Evolutionary conservation across 257 asterid species (phyloP).

Genomic region (Jacaranda mimosifolia): DNA sequence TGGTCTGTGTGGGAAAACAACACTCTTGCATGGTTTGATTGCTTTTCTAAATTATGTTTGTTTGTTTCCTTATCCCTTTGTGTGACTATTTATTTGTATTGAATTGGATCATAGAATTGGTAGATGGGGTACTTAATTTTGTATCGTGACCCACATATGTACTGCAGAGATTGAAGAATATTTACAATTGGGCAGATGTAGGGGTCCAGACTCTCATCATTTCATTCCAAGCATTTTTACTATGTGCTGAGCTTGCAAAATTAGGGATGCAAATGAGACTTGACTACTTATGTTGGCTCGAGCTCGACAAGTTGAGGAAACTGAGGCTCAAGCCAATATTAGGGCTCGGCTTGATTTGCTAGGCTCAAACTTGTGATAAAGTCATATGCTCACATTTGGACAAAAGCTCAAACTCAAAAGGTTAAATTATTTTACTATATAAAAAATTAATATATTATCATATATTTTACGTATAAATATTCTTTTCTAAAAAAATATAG

Average conservation of each 20-base stretch:
- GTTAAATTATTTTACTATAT: no score
- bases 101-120: conserved; percentile 19
- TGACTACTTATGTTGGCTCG: no score
- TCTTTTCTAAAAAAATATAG: no score
- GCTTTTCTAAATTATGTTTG: conserved; percentile 19
- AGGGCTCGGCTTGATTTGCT: no score
- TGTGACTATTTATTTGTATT: conserved; percentile 22
- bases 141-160: conserved; percentile 3
- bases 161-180: neutral
- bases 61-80: conserved; percentile 9
- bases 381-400: no score
- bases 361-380: no score
- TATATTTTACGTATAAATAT: no score
- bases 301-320: no score
- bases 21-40: conserved; percentile 31
- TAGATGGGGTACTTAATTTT: conserved; percentile 14
- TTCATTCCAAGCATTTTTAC: neutral
- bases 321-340: no score
- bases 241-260: neutral
- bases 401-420: no score
- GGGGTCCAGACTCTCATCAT: conserved; percentile 33
- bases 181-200: neutral
- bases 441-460: no score
- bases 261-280: no score
- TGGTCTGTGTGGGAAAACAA: conserved; percentile 30